These are phyloP conservation scores for Teunomyces gatunensis DNA, from an alignment of 805 yeast genomes.

Conservation along the genomic window DNA sequence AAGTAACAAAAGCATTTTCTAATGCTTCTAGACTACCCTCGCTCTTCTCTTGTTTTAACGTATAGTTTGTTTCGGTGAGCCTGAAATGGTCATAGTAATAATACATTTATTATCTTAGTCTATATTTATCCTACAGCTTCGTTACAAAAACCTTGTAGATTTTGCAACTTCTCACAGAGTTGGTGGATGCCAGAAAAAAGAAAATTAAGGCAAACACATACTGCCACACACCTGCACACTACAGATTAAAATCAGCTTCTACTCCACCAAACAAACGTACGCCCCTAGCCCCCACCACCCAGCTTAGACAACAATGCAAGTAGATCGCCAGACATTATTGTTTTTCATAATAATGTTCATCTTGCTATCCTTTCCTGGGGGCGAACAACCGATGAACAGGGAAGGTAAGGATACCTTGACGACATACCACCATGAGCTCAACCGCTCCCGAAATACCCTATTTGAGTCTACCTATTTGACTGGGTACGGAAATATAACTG, in stretches of 20 bases:
- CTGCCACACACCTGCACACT: background rate
- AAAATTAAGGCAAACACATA: no score
- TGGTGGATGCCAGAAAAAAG: no score
- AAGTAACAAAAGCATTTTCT: background rate
- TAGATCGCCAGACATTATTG: conserved; percentile 35
- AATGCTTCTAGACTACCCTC: background rate
- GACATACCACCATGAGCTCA: conserved; percentile 23
- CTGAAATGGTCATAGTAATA: conserved; percentile 1
- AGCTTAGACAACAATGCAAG: conserved; percentile 2
- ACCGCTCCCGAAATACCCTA: conserved; percentile 21
- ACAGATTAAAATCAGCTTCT: background rate
- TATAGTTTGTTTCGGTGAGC: conserved; percentile 4
- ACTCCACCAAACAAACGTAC: background rate
- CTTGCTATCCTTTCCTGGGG: conserved; percentile 30
- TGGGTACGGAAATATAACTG: conserved; percentile 74
- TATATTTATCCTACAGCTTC: background rate
- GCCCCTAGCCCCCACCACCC: background rate
- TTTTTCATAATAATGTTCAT: conserved; percentile 35
- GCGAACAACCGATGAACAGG: conserved; percentile 26
- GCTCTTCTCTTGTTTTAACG: conserved; percentile 1
- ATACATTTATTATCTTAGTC: background rate
- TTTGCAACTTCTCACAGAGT: no score
- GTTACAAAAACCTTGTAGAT: background rate
- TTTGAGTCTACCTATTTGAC: conserved; percentile 40
- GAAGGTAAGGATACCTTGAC: conserved; percentile 25